These are phyloP conservation scores for Globisporangium megalacanthum DNA, from an alignment of 352 stramenopile species.

Conservation along the genomic window DNA sequence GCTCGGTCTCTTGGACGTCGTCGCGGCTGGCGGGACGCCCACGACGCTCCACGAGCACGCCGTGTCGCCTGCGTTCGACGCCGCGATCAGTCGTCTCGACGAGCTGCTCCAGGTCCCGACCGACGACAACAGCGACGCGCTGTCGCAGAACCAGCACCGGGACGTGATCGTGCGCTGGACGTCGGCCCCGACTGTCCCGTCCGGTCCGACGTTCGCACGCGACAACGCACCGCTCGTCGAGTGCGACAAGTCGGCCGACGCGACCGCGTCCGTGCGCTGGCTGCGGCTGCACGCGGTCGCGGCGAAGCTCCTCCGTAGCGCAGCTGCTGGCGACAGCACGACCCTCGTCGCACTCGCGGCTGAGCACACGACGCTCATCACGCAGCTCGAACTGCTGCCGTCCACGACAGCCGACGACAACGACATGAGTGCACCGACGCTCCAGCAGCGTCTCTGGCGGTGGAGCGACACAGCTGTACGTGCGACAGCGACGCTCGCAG, in stretches of 20 bases:
- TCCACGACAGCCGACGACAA: too few species aligned
- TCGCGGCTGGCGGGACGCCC: conserved; percentile 21
- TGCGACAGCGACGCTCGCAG: conserved; percentile 7
- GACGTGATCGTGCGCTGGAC: conserved; percentile 75
- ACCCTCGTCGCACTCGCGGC: conserved; percentile 19
- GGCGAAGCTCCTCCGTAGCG: conserved; percentile 39
- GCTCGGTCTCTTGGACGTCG: conserved; percentile 48
- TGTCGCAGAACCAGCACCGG: conserved; percentile 79
- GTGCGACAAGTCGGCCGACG: conserved; percentile 61
- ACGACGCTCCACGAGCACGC: conserved; percentile 49
- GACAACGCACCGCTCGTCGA: conserved; percentile 41
- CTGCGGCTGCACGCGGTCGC: conserved; percentile 53
- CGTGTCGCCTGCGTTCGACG: conserved; percentile 30
- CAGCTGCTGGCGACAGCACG: conserved; percentile 23
- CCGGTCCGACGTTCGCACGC: conserved; percentile 32
- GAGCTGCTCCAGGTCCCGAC: conserved; percentile 24
- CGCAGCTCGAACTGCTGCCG: conserved; percentile 13
- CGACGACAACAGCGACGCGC: conserved; percentile 8
- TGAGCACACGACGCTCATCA: conserved; percentile 25
- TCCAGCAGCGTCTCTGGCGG: conserved; percentile 42
- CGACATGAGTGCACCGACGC: conserved; percentile 7
- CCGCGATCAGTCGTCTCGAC: conserved; percentile 31
- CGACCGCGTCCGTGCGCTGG: conserved; percentile 44
- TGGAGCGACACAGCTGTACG: conserved; percentile 35
- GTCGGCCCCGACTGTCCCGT: conserved; percentile 24